Evolutionary conservation across 345 rosid genomes (phyloP).

Genomic region (Anastatica hierochuntica): DNA sequence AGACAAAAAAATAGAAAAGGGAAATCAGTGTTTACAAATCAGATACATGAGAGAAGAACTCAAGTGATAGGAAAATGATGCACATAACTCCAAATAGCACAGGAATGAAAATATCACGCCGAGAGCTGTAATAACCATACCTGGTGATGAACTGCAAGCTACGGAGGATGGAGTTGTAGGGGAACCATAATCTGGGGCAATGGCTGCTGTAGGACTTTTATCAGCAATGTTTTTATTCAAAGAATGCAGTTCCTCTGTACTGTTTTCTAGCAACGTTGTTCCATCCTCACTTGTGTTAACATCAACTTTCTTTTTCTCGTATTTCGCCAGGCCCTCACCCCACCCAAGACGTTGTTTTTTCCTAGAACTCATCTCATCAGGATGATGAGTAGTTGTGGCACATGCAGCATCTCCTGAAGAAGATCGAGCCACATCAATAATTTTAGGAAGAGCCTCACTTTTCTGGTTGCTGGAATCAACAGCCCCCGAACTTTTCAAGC

Average conservation of each 20-base stretch:
- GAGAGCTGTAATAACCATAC: slow-evolving; percentile 26
- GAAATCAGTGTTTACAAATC: slow-evolving; percentile 4
- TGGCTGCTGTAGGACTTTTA: slow-evolving; percentile 51
- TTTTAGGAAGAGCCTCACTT: slow-evolving; percentile 36
- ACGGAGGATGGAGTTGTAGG: slow-evolving; percentile 93
- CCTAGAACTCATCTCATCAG: slow-evolving; percentile 53
- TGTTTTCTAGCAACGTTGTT: slow-evolving; percentile 17
- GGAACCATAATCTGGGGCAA: slow-evolving; percentile 57
- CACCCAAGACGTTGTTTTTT: slow-evolving; percentile 92
- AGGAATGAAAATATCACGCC: neutral
- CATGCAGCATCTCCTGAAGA: slow-evolving; percentile 57
- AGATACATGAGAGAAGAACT: slow-evolving; percentile 5
- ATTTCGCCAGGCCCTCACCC: slow-evolving; percentile 98
- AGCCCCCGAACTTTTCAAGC: slow-evolving; percentile 69
- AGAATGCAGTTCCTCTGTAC: slow-evolving; percentile 37
- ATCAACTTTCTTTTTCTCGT: slow-evolving; percentile 86
- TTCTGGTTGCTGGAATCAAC: slow-evolving; percentile 57
- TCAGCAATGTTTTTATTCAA: slow-evolving; percentile 38
- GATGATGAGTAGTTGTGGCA: slow-evolving; percentile 35
- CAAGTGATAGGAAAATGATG: neutral
- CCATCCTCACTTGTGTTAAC: slow-evolving; percentile 38
- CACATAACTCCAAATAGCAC: slow-evolving; percentile 9
- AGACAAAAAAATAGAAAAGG: neutral
- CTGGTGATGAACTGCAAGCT: slow-evolving; percentile 85
- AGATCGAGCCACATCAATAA: slow-evolving; percentile 39